Conservation (phyloP, 352 stramenopile genomes). For the Elongisporangium prolatum region DNA sequence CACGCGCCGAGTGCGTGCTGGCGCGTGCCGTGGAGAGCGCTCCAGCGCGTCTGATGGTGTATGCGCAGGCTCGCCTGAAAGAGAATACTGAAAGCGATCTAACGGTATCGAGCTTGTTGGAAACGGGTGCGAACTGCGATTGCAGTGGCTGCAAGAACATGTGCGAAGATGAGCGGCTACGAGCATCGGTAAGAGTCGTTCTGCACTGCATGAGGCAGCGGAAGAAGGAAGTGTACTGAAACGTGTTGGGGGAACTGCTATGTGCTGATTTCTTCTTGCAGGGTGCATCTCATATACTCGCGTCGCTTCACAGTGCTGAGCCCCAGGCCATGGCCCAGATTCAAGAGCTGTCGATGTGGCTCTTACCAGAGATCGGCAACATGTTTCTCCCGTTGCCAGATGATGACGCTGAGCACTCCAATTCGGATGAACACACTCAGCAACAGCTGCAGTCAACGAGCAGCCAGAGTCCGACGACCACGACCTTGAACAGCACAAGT, state of each 20-base stretch:
- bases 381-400: neutral
- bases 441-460: constrained; percentile 21
- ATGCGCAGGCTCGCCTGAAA: neutral
- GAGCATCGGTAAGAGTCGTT: neutral
- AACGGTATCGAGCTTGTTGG: neutral
- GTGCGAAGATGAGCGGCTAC: neutral
- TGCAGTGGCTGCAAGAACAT: neutral
- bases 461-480: constrained; percentile 33
- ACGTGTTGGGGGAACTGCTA: neutral
- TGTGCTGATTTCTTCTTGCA: neutral
- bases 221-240: neutral
- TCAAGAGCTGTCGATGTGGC: neutral
- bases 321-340: neutral
- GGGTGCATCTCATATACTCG: neutral
- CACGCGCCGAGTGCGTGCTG: neutral
- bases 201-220: neutral
- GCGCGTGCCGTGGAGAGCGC: neutral
- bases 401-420: constrained; percentile 4
- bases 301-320: neutral
- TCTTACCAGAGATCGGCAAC: neutral
- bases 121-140: neutral
- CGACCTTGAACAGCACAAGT: constrained; percentile 26
- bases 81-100: neutral
- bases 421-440: constrained; percentile 7
- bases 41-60: neutral